phyloP scores from a whole-genome alignment of 495 filamentous ascomycete genomes.

The Penicillium samsonianum region DNA sequence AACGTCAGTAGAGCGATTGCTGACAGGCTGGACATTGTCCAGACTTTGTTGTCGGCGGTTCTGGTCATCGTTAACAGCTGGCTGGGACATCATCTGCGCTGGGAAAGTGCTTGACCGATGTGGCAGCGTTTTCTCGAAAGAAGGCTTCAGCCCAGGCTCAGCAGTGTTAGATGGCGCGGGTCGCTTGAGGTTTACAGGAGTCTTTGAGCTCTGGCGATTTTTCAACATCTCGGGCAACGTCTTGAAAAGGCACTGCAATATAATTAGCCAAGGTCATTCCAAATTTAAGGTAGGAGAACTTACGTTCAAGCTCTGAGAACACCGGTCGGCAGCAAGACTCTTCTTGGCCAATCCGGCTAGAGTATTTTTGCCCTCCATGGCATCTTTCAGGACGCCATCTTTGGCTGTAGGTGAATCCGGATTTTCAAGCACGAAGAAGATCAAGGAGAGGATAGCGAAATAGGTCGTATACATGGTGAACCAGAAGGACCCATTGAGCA shows the following conservation, averaged over 20 bases:
- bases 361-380: conserved; percentile 78
- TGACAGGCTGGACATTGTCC: conserved; percentile 32
- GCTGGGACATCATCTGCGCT: conserved; percentile 32
- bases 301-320: conserved; percentile 74
- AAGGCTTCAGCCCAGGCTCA: conserved; percentile 29
- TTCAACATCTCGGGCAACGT: conserved; percentile 71
- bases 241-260: conserved; percentile 68
- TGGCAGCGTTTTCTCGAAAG: conserved; percentile 35
- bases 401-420: conserved; percentile 73
- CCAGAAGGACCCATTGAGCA: conserved; percentile 92
- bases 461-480: conserved; percentile 96
- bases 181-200: conserved; percentile 46
- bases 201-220: conserved; percentile 49
- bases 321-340: conserved; percentile 86
- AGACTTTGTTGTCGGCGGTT: conserved; percentile 35
- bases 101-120: conserved; percentile 54
- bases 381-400: conserved; percentile 77
- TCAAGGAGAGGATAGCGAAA: conserved; percentile 85
- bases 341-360: conserved; percentile 74
- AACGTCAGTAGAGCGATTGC: conserved; percentile 27
- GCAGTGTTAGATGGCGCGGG: conserved; percentile 34
- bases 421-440: conserved; percentile 91
- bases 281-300: conserved; percentile 23
- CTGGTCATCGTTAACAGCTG: conserved; percentile 21
- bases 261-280: background rate